Conservation (phyloP, 306 rosid species). For the Amphicarpaea edgeworthii region DNA sequence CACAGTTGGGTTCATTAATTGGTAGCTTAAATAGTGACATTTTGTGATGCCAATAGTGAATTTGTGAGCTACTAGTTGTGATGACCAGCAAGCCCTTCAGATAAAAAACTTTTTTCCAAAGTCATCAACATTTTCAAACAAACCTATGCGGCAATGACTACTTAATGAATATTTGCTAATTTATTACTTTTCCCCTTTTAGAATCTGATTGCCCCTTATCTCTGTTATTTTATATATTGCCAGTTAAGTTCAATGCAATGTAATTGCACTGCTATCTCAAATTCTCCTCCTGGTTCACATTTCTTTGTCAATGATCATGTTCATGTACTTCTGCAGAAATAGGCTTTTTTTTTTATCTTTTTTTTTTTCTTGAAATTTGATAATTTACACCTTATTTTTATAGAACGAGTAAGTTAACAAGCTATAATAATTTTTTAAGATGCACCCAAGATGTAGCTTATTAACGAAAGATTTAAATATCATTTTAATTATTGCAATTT, state of each 20-base stretch:
- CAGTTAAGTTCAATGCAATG: neutral
- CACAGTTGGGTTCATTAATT: conserved; percentile 40
- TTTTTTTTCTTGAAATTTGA: too few species aligned
- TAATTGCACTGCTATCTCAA: neutral
- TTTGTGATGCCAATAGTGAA: conserved; percentile 2
- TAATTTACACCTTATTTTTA: too few species aligned
- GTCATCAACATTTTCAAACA: conserved; percentile 30
- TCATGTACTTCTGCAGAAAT: too few species aligned
- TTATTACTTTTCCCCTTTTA: neutral
- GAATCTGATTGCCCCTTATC: neutral
- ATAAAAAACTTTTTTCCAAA: conserved; percentile 39
- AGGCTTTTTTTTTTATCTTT: too few species aligned
- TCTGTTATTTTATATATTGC: conserved; percentile 6
- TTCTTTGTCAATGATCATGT: too few species aligned
- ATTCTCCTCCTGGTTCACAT: too few species aligned
- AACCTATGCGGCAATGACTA: conserved; percentile 19
- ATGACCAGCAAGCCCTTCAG: conserved; percentile 36
- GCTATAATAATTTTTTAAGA: too few species aligned
- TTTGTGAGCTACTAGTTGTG: conserved; percentile 39
- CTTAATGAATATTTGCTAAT: conserved; percentile 18
- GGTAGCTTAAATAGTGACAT: neutral
- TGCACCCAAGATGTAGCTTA: too few species aligned
- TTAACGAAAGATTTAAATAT: too few species aligned
- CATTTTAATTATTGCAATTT: too few species aligned
- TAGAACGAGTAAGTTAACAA: too few species aligned